Conservation (phyloP, 805 yeast species). For the Saccharomycopsis malanga region DNA sequence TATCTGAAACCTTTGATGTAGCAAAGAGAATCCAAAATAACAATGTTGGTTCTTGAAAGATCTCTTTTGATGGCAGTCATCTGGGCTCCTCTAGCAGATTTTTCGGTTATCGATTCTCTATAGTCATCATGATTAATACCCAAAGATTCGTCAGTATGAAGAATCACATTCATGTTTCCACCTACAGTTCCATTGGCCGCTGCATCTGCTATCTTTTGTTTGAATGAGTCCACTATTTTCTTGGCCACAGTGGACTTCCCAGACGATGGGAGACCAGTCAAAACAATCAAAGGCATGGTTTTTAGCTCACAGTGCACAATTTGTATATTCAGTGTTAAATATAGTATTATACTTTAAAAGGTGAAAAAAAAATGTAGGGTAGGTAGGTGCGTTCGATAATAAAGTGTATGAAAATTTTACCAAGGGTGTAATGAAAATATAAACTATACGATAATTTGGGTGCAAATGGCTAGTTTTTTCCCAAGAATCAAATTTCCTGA, state of each 20-base stretch:
- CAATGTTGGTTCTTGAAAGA: slow-evolving; percentile 59
- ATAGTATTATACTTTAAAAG: not conserved
- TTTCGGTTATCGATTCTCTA: slow-evolving; percentile 66
- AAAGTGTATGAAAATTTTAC: too few relatives aligned
- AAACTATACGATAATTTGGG: too few relatives aligned
- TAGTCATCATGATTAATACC: slow-evolving; percentile 68
- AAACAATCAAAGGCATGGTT: slow-evolving; percentile 75
- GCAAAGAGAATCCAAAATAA: slow-evolving; percentile 76
- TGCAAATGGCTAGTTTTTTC: slow-evolving; percentile 36
- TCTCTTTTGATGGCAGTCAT: slow-evolving; percentile 86
- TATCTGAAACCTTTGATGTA: slow-evolving; percentile 95
- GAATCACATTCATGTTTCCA: slow-evolving; percentile 49
- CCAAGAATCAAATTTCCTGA: slow-evolving; percentile 73
- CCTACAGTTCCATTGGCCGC: slow-evolving; percentile 39
- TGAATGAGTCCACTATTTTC: slow-evolving; percentile 43
- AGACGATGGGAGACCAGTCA: slow-evolving; percentile 80
- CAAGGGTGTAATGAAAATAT: too few relatives aligned
- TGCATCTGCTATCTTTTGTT: slow-evolving; percentile 36
- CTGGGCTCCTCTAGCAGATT: slow-evolving; percentile 74
- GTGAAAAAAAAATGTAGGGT: not conserved
- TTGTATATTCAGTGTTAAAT: not conserved
- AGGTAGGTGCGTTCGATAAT: too few relatives aligned
- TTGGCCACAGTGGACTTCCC: slow-evolving; percentile 78
- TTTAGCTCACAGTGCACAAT: too few relatives aligned
- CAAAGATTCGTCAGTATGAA: slow-evolving; percentile 72